Base-by-base conservation (phyloP, 441 rosid genomes). In the Isatis lusitanica region DNA sequence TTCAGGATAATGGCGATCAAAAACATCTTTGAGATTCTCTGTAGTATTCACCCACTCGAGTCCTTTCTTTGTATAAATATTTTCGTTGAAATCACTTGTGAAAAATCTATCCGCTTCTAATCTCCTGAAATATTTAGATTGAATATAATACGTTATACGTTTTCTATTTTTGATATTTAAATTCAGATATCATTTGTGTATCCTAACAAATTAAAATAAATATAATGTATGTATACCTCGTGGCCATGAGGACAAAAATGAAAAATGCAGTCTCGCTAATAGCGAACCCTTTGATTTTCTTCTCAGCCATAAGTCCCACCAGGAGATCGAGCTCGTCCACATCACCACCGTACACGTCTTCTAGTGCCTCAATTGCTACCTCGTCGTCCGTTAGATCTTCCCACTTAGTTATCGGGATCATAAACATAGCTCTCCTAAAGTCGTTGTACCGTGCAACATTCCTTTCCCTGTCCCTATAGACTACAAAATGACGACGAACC, bases 401-500 rank as follows among this genome's bases (percentile, higher is more conserved):
- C 93, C 92, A 88, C 39, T 75, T 77, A 3, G 71, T 74, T 38
- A 90, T 85, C 1, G 96, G 92, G 28, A 85, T 81, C 75, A 87
- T 28, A 48, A 90, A 56, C 63, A 90, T 1, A 2, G 71, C 43
- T 62, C 92, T 83, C 6, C 93, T 79, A 9, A 90, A 85, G n/a
- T 87, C 83, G n/a, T 88, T 90, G 78, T 83, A 90, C 73, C 96
- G 76, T 6, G 89, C 83, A 6, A 90, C 81, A 4, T 63, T 83
- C 68, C 90, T 88, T 73, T 90, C 93, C 63, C 96, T 83, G 66
- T 90, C 96, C 43, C 93, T 83, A 39, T 87, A 85, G 68, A 90
- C 93, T 90, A 73, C 33, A 38, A 30, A 55, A 15, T 33, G 42
- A 56, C 39, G 12, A n/a, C 16, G 3, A 30, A n/a, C 60, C 8